Evolutionary conservation across 1,284 basidiomycete genomes (phyloP).

Genomic region (Meripilus lineatus): DNA sequence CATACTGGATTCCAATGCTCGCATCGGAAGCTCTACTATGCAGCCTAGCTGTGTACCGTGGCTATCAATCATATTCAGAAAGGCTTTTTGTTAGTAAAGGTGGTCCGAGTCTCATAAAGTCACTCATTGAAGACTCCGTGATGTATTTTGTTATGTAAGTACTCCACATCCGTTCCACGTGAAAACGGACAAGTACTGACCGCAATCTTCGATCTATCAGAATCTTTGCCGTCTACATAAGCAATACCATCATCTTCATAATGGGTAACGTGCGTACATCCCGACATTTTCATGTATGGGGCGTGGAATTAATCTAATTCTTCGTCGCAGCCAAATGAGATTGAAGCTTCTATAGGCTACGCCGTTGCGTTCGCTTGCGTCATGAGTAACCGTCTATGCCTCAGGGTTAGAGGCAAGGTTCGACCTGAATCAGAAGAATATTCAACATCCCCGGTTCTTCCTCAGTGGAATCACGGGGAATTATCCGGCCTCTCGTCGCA

Average conservation of each 20-base stretch:
- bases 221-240: conserved; percentile 50
- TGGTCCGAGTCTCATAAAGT: conserved; percentile 40
- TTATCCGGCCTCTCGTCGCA: too few relatives aligned
- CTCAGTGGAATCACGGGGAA: too few relatives aligned
- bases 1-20: conserved; percentile 57
- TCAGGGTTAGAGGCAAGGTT: conserved; percentile 47
- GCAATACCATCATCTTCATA: conserved; percentile 47
- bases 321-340: conserved; percentile 24
- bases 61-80: conserved; percentile 36
- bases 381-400: conserved; percentile 47
- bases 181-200: conserved; percentile 3
- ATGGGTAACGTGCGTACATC: conserved; percentile 35
- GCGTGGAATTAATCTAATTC: conserved; percentile 4
- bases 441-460: too few relatives aligned
- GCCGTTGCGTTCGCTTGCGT: conserved; percentile 54
- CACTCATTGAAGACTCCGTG: conserved; percentile 51
- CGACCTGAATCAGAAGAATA: too few relatives aligned
- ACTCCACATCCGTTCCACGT: neutral
- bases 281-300: neutral
- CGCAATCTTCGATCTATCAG: too few relatives aligned
- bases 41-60: conserved; percentile 41
- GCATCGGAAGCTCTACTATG: conserved; percentile 48
- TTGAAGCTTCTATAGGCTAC: conserved; percentile 53
- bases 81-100: conserved; percentile 31
- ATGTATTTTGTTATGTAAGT: conserved; percentile 50